Percentiles rank a stretch among this genome's conserved stretches.
Conservation (phyloP, 225 moss, liverwort and hornwort genomes). For the Takakia lepidozioides region DNA sequence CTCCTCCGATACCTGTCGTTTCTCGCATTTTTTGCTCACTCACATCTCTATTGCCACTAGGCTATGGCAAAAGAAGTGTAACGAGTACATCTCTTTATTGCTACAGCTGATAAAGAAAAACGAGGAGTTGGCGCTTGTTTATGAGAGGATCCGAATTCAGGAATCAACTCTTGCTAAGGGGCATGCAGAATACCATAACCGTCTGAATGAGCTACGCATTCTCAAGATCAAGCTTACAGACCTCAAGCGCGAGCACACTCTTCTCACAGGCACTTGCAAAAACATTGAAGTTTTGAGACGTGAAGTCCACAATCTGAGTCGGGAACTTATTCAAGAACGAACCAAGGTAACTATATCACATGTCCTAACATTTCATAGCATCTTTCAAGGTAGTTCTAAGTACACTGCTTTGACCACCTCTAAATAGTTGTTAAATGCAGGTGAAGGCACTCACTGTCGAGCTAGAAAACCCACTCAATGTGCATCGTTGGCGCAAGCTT, state of each 20-base stretch:
- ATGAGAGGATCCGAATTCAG: conserved; percentile 68
- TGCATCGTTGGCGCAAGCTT: conserved; percentile 81
- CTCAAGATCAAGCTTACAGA: conserved; percentile 59
- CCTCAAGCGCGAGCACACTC: conserved; percentile 41
- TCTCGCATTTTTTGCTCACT: no score
- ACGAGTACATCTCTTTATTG: not conserved
- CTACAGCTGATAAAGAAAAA: conserved; percentile 58
- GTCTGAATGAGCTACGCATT: conserved; percentile 37
- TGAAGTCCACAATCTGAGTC: conserved; percentile 65
- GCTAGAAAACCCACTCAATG: conserved; percentile 69
- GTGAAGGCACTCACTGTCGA: conserved; percentile 64
- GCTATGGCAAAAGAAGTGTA: no score
- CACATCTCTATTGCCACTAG: no score
- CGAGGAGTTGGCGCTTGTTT: conserved; percentile 47
- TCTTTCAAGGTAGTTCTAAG: no score
- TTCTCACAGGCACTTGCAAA: conserved; percentile 45
- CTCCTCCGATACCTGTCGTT: no score
- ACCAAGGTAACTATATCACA: conserved; percentile 33
- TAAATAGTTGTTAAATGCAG: no score
- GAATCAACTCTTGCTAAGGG: conserved; percentile 60
- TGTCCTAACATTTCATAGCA: not conserved
- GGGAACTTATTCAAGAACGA: conserved; percentile 63
- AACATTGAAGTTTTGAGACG: conserved; percentile 45
- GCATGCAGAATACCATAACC: conserved; percentile 54
- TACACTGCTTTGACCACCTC: no score